Percentiles rank a stretch among this genome's conserved stretches.
Evolutionary conservation across 202 grass and related monocot species (phyloP).

Genomic region (Eragrostis tef): DNA sequence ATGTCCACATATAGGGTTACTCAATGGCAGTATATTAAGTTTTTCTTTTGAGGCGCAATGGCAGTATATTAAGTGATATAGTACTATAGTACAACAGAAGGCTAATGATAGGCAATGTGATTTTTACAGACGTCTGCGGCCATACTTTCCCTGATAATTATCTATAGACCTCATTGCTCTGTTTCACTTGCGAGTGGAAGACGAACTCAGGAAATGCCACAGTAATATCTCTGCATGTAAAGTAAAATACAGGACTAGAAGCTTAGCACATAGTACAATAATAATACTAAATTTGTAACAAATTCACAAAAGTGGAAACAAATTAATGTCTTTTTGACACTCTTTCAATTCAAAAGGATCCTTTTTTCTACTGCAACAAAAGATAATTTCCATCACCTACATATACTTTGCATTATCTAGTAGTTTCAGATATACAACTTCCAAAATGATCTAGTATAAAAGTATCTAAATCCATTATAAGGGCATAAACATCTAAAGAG

Average conservation of each 20-base stretch:
- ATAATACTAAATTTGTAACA: background rate
- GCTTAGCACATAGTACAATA: background rate
- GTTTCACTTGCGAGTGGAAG: slow-evolving; percentile 37
- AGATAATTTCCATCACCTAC: no score
- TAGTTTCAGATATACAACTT: background rate
- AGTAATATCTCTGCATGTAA: slow-evolving; percentile 28
- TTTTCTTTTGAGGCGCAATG: no score
- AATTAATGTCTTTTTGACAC: background rate
- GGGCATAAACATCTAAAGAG: background rate
- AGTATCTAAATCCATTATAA: background rate
- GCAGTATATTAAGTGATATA: no score
- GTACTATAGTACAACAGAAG: background rate
- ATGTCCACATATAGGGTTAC: no score
- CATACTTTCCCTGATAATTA: background rate
- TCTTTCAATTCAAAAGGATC: background rate
- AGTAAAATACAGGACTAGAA: background rate
- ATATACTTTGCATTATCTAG: background rate
- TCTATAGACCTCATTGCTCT: background rate
- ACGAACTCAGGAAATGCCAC: slow-evolving; percentile 39
- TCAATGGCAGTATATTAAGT: no score
- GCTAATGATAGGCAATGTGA: background rate
- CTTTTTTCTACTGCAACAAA: background rate
- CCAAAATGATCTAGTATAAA: background rate
- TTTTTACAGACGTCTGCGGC: background rate
- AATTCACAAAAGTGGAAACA: background rate